Evolutionary conservation across 2,329 filamentous ascomycete species (phyloP).

Genomic region (Thielaviopsis euricoi): DNA sequence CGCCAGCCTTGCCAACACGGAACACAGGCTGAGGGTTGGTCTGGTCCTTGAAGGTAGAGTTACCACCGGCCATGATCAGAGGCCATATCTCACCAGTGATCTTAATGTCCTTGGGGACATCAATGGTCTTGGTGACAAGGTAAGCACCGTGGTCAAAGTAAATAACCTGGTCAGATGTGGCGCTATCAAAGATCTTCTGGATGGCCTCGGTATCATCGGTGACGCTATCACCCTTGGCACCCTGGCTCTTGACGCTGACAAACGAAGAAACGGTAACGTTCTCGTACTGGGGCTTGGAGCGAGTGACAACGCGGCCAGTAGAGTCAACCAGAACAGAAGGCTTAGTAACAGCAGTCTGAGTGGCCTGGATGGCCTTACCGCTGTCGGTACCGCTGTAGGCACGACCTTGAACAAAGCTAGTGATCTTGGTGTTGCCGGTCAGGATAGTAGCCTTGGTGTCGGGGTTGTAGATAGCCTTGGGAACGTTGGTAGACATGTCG

Average conservation of each 20-base stretch:
- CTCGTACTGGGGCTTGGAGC: slow-evolving; percentile 81
- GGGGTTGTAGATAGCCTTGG: slow-evolving; percentile 45
- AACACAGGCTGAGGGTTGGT: slow-evolving; percentile 68
- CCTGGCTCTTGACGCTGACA: slow-evolving; percentile 64
- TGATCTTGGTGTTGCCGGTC: slow-evolving; percentile 49
- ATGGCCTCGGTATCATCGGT: slow-evolving; percentile 80
- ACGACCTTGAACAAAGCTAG: slow-evolving; percentile 66
- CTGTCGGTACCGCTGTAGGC: slow-evolving; percentile 38
- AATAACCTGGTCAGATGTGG: slow-evolving; percentile 45
- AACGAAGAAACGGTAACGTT: slow-evolving; percentile 50
- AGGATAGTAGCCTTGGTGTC: slow-evolving; percentile 45
- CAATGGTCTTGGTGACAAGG: slow-evolving; percentile 51
- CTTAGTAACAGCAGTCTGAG: slow-evolving; percentile 37
- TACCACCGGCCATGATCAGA: slow-evolving; percentile 67
- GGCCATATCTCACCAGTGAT: slow-evolving; percentile 90
- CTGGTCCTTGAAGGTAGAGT: slow-evolving; percentile 53
- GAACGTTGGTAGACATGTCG: slow-evolving; percentile 55
- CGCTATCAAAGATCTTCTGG: slow-evolving; percentile 58
- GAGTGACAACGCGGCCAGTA: slow-evolving; percentile 57
- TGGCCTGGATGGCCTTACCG: slow-evolving; percentile 41
- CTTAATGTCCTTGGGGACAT: slow-evolving; percentile 61
- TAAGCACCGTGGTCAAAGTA: slow-evolving; percentile 67
- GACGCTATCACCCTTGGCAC: slow-evolving; percentile 72
- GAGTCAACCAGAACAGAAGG: slow-evolving; percentile 47
- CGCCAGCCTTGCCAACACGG: slow-evolving; percentile 63